Conservation (phyloP, 306 rosid species). For the Cucumis melo region DNA sequence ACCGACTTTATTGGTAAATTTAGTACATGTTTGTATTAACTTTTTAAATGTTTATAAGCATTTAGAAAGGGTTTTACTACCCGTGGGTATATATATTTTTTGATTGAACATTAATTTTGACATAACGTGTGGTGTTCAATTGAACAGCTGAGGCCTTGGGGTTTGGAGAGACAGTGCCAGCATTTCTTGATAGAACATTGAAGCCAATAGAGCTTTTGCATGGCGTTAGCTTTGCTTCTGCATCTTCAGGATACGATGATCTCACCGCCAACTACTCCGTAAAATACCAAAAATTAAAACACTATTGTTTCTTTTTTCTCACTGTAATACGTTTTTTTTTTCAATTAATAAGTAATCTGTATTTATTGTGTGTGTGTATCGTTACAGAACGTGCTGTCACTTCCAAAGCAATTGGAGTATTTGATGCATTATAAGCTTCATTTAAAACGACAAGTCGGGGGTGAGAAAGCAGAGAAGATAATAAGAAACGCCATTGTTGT, state of each 20-base stretch:
- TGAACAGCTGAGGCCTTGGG: conserved; percentile 63
- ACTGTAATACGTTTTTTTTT: too few species aligned
- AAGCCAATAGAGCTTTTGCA: conserved; percentile 32
- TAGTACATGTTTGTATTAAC: too few species aligned
- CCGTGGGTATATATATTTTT: too few species aligned
- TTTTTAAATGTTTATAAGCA: too few species aligned
- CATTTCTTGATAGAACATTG: conserved; percentile 53
- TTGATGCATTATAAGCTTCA: conserved; percentile 50
- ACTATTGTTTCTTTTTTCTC: too few species aligned
- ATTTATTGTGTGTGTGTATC: too few species aligned
- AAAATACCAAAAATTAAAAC: not conserved
- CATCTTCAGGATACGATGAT: conserved; percentile 68
- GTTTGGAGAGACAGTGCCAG: conserved; percentile 30
- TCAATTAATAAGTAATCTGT: too few species aligned
- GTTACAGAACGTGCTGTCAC: conserved; percentile 44
- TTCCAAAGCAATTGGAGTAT: conserved; percentile 41
- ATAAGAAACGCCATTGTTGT: conserved; percentile 32
- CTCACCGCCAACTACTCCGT: conserved; percentile 62
- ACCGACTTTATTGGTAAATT: conserved; percentile 52
- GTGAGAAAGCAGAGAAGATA: conserved; percentile 24
- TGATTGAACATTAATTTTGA: too few species aligned
- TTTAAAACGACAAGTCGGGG: conserved; percentile 31
- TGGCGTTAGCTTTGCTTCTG: conserved; percentile 81
- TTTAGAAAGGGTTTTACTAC: too few species aligned
- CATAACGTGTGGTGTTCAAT: too few species aligned